Evolutionary conservation across 305 asterid species (phyloP).

Genomic region (Fraxinus sp.): DNA sequence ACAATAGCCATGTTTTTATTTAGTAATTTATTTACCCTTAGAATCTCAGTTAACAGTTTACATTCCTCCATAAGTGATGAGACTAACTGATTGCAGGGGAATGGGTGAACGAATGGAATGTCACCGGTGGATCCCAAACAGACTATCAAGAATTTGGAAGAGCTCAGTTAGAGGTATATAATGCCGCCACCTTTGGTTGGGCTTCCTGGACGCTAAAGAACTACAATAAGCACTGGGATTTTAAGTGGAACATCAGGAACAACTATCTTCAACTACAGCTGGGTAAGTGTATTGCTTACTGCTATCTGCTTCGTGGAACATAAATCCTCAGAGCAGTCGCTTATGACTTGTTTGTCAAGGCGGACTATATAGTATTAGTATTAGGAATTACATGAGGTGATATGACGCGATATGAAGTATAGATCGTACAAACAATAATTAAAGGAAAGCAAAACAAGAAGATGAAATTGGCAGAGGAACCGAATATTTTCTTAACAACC

Average conservation of each 20-base stretch:
- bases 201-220: constrained; percentile 71
- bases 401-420: no score
- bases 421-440: no score
- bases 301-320: neutral
- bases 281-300: constrained; percentile 28
- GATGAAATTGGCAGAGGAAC: no score
- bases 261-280: constrained; percentile 58
- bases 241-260: constrained; percentile 70
- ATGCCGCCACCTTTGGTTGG: constrained; percentile 81
- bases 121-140: constrained; percentile 38
- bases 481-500: no score
- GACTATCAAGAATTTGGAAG: constrained; percentile 69
- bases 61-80: neutral
- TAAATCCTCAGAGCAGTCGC: neutral
- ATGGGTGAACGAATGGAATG: constrained; percentile 79
- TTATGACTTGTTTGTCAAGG: neutral
- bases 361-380: neutral
- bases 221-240: constrained; percentile 72
- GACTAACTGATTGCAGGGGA: constrained; percentile 50
- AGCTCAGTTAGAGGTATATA: constrained; percentile 68
- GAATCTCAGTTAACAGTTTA: neutral
- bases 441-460: no score
- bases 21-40: neutral
- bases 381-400: no score
- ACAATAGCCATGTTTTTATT: neutral